phyloP scores from a whole-genome alignment of 805 yeast genomes.

The Danielia reshetovae region DNA sequence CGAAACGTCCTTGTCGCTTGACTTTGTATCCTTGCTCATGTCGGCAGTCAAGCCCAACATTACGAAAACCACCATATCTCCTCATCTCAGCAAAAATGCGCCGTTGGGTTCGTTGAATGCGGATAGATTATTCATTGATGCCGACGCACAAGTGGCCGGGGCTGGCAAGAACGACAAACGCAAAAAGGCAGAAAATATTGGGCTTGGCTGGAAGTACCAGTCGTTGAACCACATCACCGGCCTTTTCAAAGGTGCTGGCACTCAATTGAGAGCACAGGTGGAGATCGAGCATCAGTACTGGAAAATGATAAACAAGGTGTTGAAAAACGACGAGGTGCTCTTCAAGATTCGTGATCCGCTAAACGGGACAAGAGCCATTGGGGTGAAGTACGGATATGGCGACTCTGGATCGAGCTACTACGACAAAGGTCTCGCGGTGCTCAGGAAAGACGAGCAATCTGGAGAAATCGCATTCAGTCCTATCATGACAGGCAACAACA shows the following conservation, averaged over 20 bases:
- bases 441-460: conserved; percentile 44
- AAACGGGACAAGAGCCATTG: conserved; percentile 50
- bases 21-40: conserved; percentile 77
- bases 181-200: conserved; percentile 35
- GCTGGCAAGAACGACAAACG: conserved; percentile 12
- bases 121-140: conserved; percentile 31
- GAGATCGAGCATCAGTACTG: conserved; percentile 65
- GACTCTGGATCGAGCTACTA: conserved; percentile 81
- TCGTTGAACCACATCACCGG: conserved; percentile 55
- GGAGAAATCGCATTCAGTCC: conserved; percentile 36
- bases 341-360: conserved; percentile 59
- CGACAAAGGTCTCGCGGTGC: conserved; percentile 73
- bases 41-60: conserved; percentile 82
- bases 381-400: conserved; percentile 85
- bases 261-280: conserved; percentile 50
- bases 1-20: conserved; percentile 84
- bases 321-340: conserved; percentile 53
- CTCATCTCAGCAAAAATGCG: conserved; percentile 67
- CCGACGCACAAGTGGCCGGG: conserved; percentile 12
- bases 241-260: conserved; percentile 48
- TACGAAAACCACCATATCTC: conserved; percentile 84
- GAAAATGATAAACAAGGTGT: conserved; percentile 47
- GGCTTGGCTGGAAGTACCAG: conserved; percentile 82
- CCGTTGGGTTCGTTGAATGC: conserved; percentile 71
- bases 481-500: conserved; percentile 20